Evolutionary conservation across 768 basidiomycete genomes (phyloP).

Genomic region (Naganishia onofrii): DNA sequence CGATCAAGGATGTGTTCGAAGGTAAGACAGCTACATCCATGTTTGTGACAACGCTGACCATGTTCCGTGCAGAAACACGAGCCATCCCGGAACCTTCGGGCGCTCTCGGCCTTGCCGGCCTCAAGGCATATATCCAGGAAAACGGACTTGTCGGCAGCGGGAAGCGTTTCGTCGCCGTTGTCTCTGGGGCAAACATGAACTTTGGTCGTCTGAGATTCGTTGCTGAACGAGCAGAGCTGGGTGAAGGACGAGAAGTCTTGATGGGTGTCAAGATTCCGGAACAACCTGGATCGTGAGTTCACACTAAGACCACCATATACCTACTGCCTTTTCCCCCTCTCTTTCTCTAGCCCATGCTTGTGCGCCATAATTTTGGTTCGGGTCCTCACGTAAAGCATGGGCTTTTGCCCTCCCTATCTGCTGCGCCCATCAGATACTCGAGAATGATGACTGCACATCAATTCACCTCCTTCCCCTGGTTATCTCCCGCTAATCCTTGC

Average conservation of each 20-base stretch:
- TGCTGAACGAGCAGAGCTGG: slow-evolving; percentile 95
- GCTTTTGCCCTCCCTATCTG: not conserved
- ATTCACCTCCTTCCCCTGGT: not conserved
- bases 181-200: slow-evolving; percentile 99
- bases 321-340: slow-evolving; percentile 1
- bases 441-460: slow-evolving; percentile 11
- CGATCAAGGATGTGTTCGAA: slow-evolving; percentile 98
- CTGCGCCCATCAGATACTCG: slow-evolving; percentile 1
- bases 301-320: not conserved
- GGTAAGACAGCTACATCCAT: slow-evolving; percentile 57
- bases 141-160: slow-evolving; percentile 78
- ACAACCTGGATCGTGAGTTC: slow-evolving; percentile 74
- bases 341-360: slow-evolving; percentile 16
- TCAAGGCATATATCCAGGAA: slow-evolving; percentile 79
- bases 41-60: slow-evolving; percentile 18
- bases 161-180: slow-evolving; percentile 82
- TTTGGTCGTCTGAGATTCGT: slow-evolving; percentile 95
- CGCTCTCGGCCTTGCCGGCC: slow-evolving; percentile 82
- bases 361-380: slow-evolving; percentile 1
- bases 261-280: slow-evolving; percentile 94
- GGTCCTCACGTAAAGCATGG: slow-evolving; percentile 14
- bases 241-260: slow-evolving; percentile 89
- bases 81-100: slow-evolving; percentile 96
- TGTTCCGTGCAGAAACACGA: slow-evolving; percentile 68
- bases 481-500: slow-evolving; percentile 9